Evolutionary conservation across 768 basidiomycete species (phyloP).

Genomic region (Mrakia gelida): DNA sequence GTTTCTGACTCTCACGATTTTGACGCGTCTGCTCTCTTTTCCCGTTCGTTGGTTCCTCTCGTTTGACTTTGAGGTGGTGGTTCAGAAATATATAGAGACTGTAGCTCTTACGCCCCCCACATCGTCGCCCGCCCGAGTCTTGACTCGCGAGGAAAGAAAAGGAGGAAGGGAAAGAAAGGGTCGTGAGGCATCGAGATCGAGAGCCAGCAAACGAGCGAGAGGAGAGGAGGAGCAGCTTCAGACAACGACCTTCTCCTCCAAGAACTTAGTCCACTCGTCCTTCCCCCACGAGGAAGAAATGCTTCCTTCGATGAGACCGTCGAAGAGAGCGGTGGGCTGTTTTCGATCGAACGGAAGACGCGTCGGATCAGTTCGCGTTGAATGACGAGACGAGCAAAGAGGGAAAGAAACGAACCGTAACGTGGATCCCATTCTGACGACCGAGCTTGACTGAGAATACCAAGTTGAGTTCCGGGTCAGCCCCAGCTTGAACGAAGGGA

Average conservation of each 20-base stretch:
- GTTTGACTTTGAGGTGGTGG: too few relatives aligned
- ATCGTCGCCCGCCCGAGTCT: too few relatives aligned
- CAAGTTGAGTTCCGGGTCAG: not conserved
- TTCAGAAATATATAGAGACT: too few relatives aligned
- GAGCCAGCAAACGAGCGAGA: not conserved
- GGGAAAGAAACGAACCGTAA: conserved; percentile 62
- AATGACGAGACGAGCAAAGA: conserved; percentile 38
- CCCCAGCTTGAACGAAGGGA: not conserved
- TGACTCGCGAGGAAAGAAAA: too few relatives aligned
- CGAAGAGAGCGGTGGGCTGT: conserved; percentile 49
- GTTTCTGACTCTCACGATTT: not conserved
- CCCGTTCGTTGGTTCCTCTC: not conserved
- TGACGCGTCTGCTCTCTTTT: not conserved
- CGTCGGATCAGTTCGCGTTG: too few relatives aligned
- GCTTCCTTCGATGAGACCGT: conserved; percentile 55
- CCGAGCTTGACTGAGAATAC: conserved; percentile 69
- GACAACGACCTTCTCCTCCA: conserved; percentile 45
- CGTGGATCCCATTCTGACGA: conserved; percentile 86
- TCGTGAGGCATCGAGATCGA: too few relatives aligned
- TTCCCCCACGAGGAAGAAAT: conserved; percentile 78
- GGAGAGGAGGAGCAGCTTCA: not conserved
- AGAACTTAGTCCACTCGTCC: conserved; percentile 73
- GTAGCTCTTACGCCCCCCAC: too few relatives aligned
- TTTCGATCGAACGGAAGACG: not conserved
- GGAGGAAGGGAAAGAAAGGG: too few relatives aligned